Evolutionary conservation across 2,329 filamentous ascomycete genomes (phyloP), one percentile per base, ranked within the genome.

Genomic region (Fusarium virguliforme): DNA sequence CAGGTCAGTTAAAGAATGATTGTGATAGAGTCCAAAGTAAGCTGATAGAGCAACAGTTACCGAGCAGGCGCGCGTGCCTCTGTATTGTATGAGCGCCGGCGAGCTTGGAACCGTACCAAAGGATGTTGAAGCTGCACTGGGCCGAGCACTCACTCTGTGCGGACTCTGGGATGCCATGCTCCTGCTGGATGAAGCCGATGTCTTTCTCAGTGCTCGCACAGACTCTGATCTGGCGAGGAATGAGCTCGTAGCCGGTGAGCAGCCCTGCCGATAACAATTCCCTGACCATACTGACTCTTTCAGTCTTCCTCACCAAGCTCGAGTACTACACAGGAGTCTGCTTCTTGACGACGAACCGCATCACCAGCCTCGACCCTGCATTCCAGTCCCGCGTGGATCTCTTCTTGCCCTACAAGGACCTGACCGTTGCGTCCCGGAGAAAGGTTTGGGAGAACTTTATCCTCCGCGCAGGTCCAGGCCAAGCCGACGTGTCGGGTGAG

Each of bases 91-190:
- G 61, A 81, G 80, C 6, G 80, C 80, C 3, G 81, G 81, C 1
- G 82, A 83, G 38, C 75, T 85, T 0, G 82, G 83, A 1, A 72
- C 58, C 0, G 79, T 77, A 12, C 74, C 81, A 0, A 64, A 75
- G 4, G 73, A 76, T 1, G 79, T 84, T 15, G 81, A 85, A 67
- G 58, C 67, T 8, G 67, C 70, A 2, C 76, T 81, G 0, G 75
- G 77, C 4, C 78, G 77, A 18, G 79, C 81, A 0, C 74, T 82
- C 1, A 75, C 75, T 8, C 79, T 83, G 4, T 79, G 83, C 51
- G 88, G 91, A 6, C 71, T 83, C 37, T 85, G 83, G 83, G 79
- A 81, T 55, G 81, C 80, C 3, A 80, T 85, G 68, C 76, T 85
- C 2, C 77, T 86, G 0, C 73, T 84, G 1, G 83, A 84, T 50